phyloP scores from a whole-genome alignment of 2,329 filamentous ascomycete genomes.

The Aureobasidium lini region DNA sequence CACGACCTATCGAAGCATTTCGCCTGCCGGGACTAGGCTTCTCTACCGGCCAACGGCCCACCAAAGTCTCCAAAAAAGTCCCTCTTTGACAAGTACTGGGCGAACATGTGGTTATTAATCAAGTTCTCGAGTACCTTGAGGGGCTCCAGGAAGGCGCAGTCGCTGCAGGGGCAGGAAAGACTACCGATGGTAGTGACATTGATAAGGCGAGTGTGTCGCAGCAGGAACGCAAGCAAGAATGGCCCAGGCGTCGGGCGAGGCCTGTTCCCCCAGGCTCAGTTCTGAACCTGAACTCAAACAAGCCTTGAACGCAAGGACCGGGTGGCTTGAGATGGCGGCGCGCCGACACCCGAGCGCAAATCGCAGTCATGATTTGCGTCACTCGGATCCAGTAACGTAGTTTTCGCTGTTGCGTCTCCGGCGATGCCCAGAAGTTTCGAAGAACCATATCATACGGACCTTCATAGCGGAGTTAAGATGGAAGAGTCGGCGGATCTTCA shows the following conservation, averaged over 20 bases:
- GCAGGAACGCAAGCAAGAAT: background rate
- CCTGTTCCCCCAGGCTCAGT: background rate
- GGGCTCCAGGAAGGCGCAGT: background rate
- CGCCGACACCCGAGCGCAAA: conserved; percentile 6
- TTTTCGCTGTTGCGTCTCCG: conserved; percentile 10
- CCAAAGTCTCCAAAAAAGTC: background rate
- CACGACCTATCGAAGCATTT: conserved; percentile 3
- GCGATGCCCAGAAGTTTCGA: background rate
- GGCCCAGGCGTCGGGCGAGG: conserved; percentile 3
- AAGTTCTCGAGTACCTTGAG: background rate
- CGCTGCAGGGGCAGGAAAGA: background rate
- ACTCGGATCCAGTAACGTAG: background rate
- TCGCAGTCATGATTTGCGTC: background rate
- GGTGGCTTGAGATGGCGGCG: background rate
- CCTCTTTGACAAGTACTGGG: background rate
- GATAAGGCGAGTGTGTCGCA: background rate
- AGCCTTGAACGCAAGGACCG: background rate
- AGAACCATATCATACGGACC: background rate
- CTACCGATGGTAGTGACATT: background rate
- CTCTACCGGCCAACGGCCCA: conserved; percentile 3
- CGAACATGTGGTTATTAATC: background rate
- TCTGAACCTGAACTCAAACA: conserved; percentile 6
- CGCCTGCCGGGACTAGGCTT: conserved; percentile 4
- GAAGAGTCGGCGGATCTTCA: conserved; percentile 12
- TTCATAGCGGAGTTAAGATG: background rate